Evolutionary conservation across 176 grass and related monocot genomes (phyloP), one percentile per base, ranked within the genome.

Genomic region (Aegilops speltoides): DNA sequence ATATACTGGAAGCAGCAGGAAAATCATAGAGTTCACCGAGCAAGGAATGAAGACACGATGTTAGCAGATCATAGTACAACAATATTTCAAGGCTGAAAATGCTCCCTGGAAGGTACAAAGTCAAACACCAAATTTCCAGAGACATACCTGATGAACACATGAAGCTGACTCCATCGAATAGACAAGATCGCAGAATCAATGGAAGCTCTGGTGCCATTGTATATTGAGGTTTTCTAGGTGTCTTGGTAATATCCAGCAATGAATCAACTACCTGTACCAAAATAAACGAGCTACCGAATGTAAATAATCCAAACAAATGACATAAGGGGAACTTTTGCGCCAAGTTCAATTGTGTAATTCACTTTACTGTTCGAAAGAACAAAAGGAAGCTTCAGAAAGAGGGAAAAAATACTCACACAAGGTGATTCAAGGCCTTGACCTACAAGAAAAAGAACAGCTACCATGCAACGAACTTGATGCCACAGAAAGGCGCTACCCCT

Each of bases 381-480:
- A n/a, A 73, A 78, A 74, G 20, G 14, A 91, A 63, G 36, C 37
- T 66, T 80, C 19, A 83, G 67, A 78, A 59, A 59, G 54, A 59
- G 17, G 19, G 14, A 2, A 28, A 77, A 26, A 83, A 61, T 78
- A 98, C 96, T 95, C 34, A 98, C 96, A 78, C 83, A 88, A 87
- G 96, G 91, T 81, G 86, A 83, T 81, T 98, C 96, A 56, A 96
- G 84, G 88, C 84, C 88, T 91, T 91, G 90, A 77, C 93, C 93
- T 79, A 94, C 86, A 86, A 98, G 70, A 94, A 98, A 98, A 25
- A 98, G 89, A 66, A 96, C 86, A 82, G 96, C 94, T 76, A 91
- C 93, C 93, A 98, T 98, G 90, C 93, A 98, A 11, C 96, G 89
- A 77, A 98, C 93, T 94, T 98, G 96, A 91, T 98, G 96, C 96